Conservation (phyloP, 2,329 filamentous ascomycete species). For the Ceratocystis ficicola region DNA sequence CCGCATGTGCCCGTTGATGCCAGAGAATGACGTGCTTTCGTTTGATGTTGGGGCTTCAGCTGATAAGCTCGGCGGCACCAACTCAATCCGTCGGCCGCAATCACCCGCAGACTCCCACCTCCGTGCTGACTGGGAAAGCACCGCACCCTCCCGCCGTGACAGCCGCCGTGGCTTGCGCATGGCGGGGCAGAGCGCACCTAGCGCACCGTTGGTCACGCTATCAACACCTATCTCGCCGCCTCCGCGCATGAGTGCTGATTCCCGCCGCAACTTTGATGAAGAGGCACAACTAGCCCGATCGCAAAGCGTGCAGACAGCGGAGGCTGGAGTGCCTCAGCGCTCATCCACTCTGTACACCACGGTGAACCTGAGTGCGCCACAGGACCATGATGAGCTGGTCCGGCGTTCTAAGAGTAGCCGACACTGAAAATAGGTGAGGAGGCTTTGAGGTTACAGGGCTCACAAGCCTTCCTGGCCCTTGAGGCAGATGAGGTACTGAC, state of each 20-base stretch:
- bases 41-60: conserved; percentile 13
- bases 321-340: not conserved
- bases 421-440: conserved; percentile 4
- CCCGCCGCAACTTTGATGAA: conserved; percentile 33
- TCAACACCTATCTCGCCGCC: conserved; percentile 22
- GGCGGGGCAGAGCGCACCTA: conserved; percentile 33
- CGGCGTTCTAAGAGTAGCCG: conserved; percentile 20
- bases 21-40: conserved; percentile 23
- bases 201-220: conserved; percentile 28
- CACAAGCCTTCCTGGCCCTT: no score
- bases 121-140: conserved; percentile 23
- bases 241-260: conserved; percentile 26
- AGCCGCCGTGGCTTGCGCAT: conserved; percentile 40
- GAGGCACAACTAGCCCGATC: conserved; percentile 29
- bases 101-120: conserved; percentile 14
- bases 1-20: conserved; percentile 47
- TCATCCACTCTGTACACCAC: conserved; percentile 8
- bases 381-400: conserved; percentile 13
- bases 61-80: conserved; percentile 1
- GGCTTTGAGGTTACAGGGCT: not conserved
- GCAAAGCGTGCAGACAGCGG: conserved; percentile 14
- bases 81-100: conserved; percentile 4
- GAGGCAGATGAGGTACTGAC: not conserved
- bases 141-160: conserved; percentile 28
- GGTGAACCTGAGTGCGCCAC: conserved; percentile 10